These are phyloP conservation scores for Ballota nigra DNA, from an alignment of 257 asterid genomes.

Conservation along the genomic window DNA sequence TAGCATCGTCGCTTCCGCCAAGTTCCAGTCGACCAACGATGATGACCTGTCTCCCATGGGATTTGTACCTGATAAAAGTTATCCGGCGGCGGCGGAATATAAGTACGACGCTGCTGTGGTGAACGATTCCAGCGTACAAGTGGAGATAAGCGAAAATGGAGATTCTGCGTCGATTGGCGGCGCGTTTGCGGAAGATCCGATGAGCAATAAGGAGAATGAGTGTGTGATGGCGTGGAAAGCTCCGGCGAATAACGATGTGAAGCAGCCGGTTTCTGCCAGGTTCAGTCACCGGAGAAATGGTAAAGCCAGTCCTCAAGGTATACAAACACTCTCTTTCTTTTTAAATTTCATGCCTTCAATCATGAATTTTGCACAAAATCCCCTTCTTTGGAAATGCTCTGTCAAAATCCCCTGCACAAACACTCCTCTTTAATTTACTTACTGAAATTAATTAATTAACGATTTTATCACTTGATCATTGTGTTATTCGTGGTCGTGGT, in stretches of 20 bases:
- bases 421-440: too few species aligned
- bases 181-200: constrained; percentile 28
- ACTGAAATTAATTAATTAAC: too few species aligned
- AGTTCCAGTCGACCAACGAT: constrained; percentile 47
- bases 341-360: background rate
- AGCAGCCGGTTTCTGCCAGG: constrained; percentile 63
- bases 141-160: constrained; percentile 23
- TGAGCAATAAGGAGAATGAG: constrained; percentile 41
- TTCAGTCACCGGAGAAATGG: constrained; percentile 62
- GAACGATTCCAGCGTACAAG: constrained; percentile 19
- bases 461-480: too few species aligned
- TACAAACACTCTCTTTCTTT: background rate
- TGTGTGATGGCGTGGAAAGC: constrained; percentile 19
- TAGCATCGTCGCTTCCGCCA: constrained; percentile 72
- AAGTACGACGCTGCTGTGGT: constrained; percentile 28
- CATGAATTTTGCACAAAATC: too few species aligned
- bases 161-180: constrained; percentile 11
- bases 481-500: too few species aligned
- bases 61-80: background rate
- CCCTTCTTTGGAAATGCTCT: too few species aligned
- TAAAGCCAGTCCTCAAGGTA: constrained; percentile 81
- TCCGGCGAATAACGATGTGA: constrained; percentile 23
- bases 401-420: too few species aligned
- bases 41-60: constrained; percentile 14
- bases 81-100: constrained; percentile 19